Evolutionary conservation across 2,329 filamentous ascomycete genomes (phyloP).

Genomic region (Trichoderma harzianum): DNA sequence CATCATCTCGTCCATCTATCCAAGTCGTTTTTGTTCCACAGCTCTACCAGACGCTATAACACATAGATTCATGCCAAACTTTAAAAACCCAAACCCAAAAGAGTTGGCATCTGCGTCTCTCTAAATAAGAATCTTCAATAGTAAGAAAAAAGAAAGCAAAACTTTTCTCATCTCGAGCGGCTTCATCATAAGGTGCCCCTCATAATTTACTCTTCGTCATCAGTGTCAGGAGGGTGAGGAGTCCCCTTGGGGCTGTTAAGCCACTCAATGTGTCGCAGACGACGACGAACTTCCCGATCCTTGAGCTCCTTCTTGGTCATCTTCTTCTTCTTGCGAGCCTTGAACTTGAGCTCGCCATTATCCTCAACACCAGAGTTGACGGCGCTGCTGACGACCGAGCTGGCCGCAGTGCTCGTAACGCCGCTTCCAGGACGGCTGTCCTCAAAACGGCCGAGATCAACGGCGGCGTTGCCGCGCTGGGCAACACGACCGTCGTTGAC

Average conservation of each 20-base stretch:
- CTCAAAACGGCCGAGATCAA: conserved; percentile 81
- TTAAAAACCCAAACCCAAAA: not conserved
- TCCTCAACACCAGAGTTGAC: conserved; percentile 85
- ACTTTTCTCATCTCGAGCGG: not conserved
- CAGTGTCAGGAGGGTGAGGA: conserved; percentile 71
- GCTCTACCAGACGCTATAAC: conserved; percentile 8
- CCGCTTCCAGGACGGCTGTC: conserved; percentile 65
- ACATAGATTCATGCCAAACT: not conserved
- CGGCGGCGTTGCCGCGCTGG: conserved; percentile 72
- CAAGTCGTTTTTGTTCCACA: not conserved
- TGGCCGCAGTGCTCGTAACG: conserved; percentile 53
- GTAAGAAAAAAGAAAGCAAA: not conserved
- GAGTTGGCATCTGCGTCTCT: not conserved
- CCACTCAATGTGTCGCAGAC: conserved; percentile 83
- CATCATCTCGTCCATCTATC: conserved; percentile 1
- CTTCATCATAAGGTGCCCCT: not conserved
- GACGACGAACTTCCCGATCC: conserved; percentile 82
- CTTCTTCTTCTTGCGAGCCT: conserved; percentile 94
- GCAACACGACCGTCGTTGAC: conserved; percentile 84
- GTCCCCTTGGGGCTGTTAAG: conserved; percentile 83
- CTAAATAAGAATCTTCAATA: not conserved
- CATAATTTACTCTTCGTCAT: conserved; percentile 55
- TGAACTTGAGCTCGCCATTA: conserved; percentile 78
- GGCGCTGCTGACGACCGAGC: conserved; percentile 52
- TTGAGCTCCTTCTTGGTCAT: conserved; percentile 95